Conservation (phyloP, 1,139 yeast species). For the Blastobotrys persicus region DNA sequence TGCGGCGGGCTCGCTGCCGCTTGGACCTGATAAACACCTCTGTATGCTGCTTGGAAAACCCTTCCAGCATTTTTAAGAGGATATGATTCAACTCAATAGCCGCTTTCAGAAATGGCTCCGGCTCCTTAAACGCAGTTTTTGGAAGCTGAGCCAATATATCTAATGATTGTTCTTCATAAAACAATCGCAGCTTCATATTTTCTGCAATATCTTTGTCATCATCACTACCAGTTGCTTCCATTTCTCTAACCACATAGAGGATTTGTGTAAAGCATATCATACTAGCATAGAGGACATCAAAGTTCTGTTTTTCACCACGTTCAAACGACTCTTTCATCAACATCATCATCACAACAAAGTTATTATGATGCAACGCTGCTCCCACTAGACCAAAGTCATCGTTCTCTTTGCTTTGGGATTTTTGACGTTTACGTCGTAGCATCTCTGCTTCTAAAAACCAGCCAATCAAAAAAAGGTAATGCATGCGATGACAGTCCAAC, state of each 20-base stretch:
- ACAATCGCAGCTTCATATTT: conserved; percentile 52
- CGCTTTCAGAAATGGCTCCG: conserved; percentile 60
- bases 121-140: conserved; percentile 60
- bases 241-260: conserved; percentile 51
- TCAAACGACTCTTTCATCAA: conserved; percentile 55
- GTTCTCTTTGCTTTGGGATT: conserved; percentile 5
- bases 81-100: conserved; percentile 67
- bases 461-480: conserved; percentile 59
- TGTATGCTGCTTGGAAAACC: conserved; percentile 61
- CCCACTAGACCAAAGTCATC: conserved; percentile 57
- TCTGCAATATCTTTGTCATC: conserved; percentile 50
- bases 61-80: conserved; percentile 65
- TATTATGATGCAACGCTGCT: conserved; percentile 62
- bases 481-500: conserved; percentile 40
- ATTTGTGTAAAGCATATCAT: conserved; percentile 69
- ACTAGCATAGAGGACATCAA: conserved; percentile 55
- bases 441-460: conserved; percentile 60
- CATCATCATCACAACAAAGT: conserved; percentile 58
- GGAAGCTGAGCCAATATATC: conserved; percentile 60
- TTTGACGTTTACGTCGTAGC: conserved; percentile 15
- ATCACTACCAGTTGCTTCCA: conserved; percentile 42
- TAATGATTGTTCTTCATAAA: conserved; percentile 64
- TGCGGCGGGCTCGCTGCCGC: conserved; percentile 38
- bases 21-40: conserved; percentile 54
- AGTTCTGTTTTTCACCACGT: conserved; percentile 36